These are phyloP conservation scores for Ochetophila trinervis DNA, from an alignment of 306 rosid genomes.

Conservation along the genomic window DNA sequence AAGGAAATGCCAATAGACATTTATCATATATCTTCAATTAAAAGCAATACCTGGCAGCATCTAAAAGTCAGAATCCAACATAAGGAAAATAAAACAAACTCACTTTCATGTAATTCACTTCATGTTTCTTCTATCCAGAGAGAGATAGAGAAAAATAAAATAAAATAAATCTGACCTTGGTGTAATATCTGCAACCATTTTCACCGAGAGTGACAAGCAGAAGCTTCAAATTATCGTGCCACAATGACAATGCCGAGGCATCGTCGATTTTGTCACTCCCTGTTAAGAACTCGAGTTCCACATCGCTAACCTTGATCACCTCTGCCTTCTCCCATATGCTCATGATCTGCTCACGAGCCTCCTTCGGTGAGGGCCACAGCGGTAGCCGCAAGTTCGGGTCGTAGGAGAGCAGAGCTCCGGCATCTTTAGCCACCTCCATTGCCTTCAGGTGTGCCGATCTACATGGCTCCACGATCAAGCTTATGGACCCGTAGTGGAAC, in stretches of 20 bases:
- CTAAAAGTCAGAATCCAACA: conserved; percentile 12
- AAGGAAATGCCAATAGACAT: not conserved
- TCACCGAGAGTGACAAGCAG: conserved; percentile 96
- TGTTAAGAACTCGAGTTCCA: conserved; percentile 82
- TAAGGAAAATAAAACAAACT: not conserved
- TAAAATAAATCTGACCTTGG: conserved; percentile 52
- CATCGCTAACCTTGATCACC: conserved; percentile 82
- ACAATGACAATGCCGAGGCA: conserved; percentile 64
- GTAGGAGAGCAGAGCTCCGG: conserved; percentile 81
- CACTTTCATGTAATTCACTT: too few species aligned
- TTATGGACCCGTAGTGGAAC: conserved; percentile 89
- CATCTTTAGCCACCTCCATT: conserved; percentile 81
- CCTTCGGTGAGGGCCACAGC: conserved; percentile 70
- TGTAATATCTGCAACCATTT: conserved; percentile 81
- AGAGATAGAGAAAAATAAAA: not conserved
- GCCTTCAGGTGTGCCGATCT: conserved; percentile 93
- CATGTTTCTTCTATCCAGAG: not conserved
- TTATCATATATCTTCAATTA: not conserved
- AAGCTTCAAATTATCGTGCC: conserved; percentile 80
- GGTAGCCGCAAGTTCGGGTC: conserved; percentile 85
- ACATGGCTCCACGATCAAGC: conserved; percentile 98
- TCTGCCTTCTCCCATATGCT: conserved; percentile 95
- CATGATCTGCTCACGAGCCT: conserved; percentile 77
- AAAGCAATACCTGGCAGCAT: not conserved
- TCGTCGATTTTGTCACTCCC: conserved; percentile 68